A percentile compares a stretch with the other conserved stretches of the same genome.
phyloP scores from a whole-genome alignment of 768 basidiomycete genomes.

The Lentinula lateritia region DNA sequence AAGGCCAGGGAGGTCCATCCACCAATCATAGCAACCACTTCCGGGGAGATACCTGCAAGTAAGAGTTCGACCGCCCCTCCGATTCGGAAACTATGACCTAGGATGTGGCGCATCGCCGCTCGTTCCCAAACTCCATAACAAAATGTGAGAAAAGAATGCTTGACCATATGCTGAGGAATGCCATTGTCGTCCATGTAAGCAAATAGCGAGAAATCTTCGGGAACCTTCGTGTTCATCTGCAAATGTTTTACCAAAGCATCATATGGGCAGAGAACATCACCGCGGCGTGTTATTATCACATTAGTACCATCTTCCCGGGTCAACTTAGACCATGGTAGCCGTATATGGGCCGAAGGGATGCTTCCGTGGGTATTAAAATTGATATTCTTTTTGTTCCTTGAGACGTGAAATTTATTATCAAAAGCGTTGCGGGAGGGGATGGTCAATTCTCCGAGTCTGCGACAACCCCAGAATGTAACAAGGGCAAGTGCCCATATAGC shows the following conservation, averaged over 20 bases:
- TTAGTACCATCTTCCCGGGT: conserved; percentile 17
- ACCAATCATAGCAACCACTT: conserved; percentile 22
- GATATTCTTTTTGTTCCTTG: conserved; percentile 7
- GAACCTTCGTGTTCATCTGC: background rate
- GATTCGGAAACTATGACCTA: conserved; percentile 24
- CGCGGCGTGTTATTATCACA: conserved; percentile 13
- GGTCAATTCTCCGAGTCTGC: conserved; percentile 22
- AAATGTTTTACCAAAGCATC: conserved; percentile 20
- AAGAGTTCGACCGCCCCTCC: conserved; percentile 23
- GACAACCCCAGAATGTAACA: conserved; percentile 28
- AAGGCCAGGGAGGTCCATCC: conserved; percentile 26
- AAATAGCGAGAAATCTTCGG: conserved; percentile 14
- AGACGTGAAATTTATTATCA: conserved; percentile 10
- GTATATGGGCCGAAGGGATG: background rate
- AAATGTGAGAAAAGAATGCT: background rate
- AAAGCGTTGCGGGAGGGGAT: conserved; percentile 11
- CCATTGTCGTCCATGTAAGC: background rate
- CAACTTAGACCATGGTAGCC: conserved; percentile 32
- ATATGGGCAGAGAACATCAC: conserved; percentile 10
- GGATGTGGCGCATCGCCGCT: background rate
- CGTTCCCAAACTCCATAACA: conserved; percentile 7
- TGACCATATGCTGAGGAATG: conserved; percentile 7
- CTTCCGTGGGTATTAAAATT: background rate
- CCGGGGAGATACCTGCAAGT: conserved; percentile 16
- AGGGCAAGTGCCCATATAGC: conserved; percentile 29